Evolutionary conservation across 208 protist genomes (phyloP).

Genomic region (Leishmania major): DNA sequence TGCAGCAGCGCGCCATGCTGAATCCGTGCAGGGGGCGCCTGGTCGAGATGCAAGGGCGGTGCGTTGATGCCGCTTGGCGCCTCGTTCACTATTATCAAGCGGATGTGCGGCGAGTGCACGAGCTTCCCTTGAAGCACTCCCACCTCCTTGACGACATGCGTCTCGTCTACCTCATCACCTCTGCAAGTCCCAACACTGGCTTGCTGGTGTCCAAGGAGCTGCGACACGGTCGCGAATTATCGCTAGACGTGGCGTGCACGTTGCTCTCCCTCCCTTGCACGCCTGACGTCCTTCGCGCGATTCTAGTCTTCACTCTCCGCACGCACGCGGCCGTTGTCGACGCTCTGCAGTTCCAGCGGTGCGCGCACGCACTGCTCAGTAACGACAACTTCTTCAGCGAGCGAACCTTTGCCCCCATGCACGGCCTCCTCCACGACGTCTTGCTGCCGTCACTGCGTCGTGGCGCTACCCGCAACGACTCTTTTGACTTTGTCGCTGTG

Average conservation of each 20-base stretch:
- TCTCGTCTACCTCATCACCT: constrained; percentile 16
- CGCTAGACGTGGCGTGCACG: constrained; percentile 15
- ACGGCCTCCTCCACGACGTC: constrained; percentile 37
- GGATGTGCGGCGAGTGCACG: constrained; percentile 10
- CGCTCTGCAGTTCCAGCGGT: constrained; percentile 32
- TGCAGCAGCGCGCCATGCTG: constrained; percentile 18
- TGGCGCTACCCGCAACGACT: not conserved
- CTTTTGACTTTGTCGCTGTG: constrained; percentile 57
- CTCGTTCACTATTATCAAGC: constrained; percentile 11
- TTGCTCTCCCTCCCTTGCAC: constrained; percentile 28
- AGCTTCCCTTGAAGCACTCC: constrained; percentile 6
- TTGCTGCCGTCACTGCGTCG: constrained; percentile 27
- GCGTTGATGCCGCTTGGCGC: constrained; percentile 20
- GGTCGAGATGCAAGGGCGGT: constrained; percentile 22
- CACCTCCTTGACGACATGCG: constrained; percentile 27
- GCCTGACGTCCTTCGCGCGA: constrained; percentile 23
- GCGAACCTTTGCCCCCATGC: constrained; percentile 48
- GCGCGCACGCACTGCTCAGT: constrained; percentile 51
- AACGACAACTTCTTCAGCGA: constrained; percentile 79
- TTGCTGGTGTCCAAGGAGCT: constrained; percentile 16
- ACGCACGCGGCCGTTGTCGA: constrained; percentile 20
- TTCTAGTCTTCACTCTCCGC: constrained; percentile 34
- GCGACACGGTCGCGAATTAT: not conserved
- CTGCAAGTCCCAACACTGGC: constrained; percentile 8
- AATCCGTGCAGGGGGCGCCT: constrained; percentile 37